phyloP scores from a whole-genome alignment of 768 basidiomycete species.

The Hysterangium stoloniferum region DNA sequence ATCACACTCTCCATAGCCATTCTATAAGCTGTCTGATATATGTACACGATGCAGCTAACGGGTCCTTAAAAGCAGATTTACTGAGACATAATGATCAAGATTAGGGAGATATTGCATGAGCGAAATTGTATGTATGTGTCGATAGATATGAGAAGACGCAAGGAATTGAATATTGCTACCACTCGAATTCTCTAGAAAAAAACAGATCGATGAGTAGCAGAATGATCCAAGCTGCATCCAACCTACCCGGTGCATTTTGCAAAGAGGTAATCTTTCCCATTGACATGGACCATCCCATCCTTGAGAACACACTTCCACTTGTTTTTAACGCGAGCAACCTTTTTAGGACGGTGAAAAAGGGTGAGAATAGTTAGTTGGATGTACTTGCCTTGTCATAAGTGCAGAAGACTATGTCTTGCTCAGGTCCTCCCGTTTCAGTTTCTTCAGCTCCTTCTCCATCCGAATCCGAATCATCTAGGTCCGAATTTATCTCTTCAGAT shows the following conservation, averaged over 20 bases:
- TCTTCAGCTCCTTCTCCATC: conserved; percentile 85
- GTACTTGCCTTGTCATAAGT: conserved; percentile 89
- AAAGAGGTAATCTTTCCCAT: conserved; percentile 96
- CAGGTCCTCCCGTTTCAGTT: conserved; percentile 63
- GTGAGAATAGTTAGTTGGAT: conserved; percentile 1
- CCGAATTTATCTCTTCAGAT: conserved; percentile 89
- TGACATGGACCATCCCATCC: conserved; percentile 95
- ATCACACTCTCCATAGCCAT: background rate
- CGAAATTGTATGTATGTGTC: background rate
- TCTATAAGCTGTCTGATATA: conserved; percentile 8
- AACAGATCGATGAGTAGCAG: background rate
- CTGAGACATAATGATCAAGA: conserved; percentile 1
- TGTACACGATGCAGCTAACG: background rate
- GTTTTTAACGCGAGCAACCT: conserved; percentile 99
- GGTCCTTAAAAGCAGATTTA: background rate
- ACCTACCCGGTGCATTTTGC: conserved; percentile 92
- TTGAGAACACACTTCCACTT: conserved; percentile 99
- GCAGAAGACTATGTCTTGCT: conserved; percentile 93
- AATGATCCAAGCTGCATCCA: background rate
- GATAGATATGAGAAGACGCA: conserved; percentile 1
- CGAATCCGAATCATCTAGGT: conserved; percentile 80
- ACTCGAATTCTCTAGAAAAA: conserved; percentile 35
- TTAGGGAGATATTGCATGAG: background rate
- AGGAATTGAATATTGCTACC: conserved; percentile 22
- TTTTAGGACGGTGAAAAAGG: conserved; percentile 7